Evolutionary conservation across 805 yeast genomes (phyloP).

Genomic region (Lachancea waltii): DNA sequence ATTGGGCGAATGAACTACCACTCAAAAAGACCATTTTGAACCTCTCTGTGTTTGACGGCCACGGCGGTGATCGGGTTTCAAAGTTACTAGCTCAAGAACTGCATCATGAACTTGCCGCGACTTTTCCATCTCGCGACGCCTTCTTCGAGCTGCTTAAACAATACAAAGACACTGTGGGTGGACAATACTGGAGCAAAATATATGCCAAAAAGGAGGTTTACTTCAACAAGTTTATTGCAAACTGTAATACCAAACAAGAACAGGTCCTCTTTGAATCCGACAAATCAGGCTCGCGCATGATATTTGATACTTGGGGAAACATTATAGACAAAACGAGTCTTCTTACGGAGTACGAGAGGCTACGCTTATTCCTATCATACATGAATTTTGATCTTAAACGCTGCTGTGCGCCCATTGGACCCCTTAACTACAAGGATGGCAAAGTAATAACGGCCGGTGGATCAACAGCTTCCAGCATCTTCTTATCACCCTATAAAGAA

Average conservation of each 20-base stretch:
- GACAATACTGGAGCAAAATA: conserved; percentile 84
- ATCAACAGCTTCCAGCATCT: conserved; percentile 66
- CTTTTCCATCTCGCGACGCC: conserved; percentile 27
- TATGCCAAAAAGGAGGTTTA: conserved; percentile 38
- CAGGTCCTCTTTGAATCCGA: conserved; percentile 23
- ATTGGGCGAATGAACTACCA: conserved; percentile 12
- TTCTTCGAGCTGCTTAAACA: conserved; percentile 42
- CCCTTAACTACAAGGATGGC: conserved; percentile 17
- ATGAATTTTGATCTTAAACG: conserved; percentile 27
- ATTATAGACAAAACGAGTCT: conserved; percentile 31
- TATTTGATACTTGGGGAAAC: conserved; percentile 33
- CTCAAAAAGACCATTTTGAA: conserved; percentile 43
- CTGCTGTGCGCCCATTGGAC: conserved; percentile 22
- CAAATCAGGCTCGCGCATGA: conserved; percentile 28
- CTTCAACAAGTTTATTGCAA: conserved; percentile 31
- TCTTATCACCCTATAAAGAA: conserved; percentile 34
- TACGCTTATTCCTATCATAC: conserved; percentile 25
- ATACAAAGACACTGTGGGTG: conserved; percentile 57
- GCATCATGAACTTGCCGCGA: conserved; percentile 45
- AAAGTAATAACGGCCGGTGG: conserved; percentile 42
- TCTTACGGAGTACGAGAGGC: conserved; percentile 28
- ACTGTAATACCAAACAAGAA: conserved; percentile 33
- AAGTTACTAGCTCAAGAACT: conserved; percentile 50
- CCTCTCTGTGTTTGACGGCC: conserved; percentile 86
- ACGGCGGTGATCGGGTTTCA: conserved; percentile 80